Percentiles rank a stretch among this genome's conserved stretches.
Conservation (phyloP, 2,329 filamentous ascomycete genomes). For the Rugonectria rugulosa region DNA sequence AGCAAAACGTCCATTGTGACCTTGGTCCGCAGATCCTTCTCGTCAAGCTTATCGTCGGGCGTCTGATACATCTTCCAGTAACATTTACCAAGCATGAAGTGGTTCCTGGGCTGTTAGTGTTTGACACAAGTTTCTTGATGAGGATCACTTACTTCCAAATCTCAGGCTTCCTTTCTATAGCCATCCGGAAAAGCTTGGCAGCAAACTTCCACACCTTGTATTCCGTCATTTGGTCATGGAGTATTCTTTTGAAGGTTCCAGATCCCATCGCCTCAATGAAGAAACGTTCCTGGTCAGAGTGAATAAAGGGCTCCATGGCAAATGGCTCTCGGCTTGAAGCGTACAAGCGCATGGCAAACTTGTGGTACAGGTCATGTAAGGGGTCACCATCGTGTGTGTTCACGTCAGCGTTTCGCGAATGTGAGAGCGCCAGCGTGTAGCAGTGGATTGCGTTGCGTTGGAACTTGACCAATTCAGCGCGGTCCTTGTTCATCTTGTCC, state of each 20-base stretch:
- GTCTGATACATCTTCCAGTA: slow-evolving; percentile 70
- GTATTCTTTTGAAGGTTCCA: slow-evolving; percentile 59
- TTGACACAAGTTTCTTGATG: slow-evolving; percentile 32
- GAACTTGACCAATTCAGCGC: slow-evolving; percentile 74
- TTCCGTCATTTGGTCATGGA: slow-evolving; percentile 64
- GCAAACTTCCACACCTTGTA: slow-evolving; percentile 70
- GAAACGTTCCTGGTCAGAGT: slow-evolving; percentile 64
- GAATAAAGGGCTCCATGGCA: slow-evolving; percentile 67
- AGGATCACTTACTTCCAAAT: slow-evolving; percentile 62
- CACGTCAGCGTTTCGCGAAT: slow-evolving; percentile 56
- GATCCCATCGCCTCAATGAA: slow-evolving; percentile 60
- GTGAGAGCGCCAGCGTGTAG: slow-evolving; percentile 68
- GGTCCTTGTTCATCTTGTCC: slow-evolving; percentile 88
- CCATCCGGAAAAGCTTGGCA: slow-evolving; percentile 62
- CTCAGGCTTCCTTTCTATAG: slow-evolving; percentile 60
- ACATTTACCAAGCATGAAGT: slow-evolving; percentile 69
- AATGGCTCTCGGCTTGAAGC: slow-evolving; percentile 69
- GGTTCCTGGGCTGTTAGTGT: slow-evolving; percentile 53
- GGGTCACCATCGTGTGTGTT: slow-evolving; percentile 58
- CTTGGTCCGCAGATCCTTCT: slow-evolving; percentile 48
- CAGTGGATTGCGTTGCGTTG: slow-evolving; percentile 87
- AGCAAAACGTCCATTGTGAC: slow-evolving; percentile 51
- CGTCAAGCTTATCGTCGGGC: slow-evolving; percentile 51
- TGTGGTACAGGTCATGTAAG: slow-evolving; percentile 65
- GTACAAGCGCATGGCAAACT: slow-evolving; percentile 68